Evolutionary conservation across 2,329 filamentous ascomycete species (phyloP), one percentile per base, ranked within the genome.

Genomic region (Drechmeria coniospora): DNA sequence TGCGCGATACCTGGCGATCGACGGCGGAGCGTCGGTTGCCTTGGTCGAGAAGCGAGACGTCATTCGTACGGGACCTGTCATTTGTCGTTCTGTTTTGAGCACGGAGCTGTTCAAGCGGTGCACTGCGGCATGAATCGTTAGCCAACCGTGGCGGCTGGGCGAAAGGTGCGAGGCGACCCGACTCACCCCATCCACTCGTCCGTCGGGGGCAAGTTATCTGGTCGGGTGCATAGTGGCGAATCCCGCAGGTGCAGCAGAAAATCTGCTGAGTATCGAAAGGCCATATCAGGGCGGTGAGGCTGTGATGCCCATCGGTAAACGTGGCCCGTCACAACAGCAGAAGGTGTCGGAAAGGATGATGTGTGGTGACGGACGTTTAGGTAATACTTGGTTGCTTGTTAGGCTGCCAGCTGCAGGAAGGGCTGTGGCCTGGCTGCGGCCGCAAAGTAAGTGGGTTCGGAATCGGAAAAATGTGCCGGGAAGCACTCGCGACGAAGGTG

Each of bases 101-200:
- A 34, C 63, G 61, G 31, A 50, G 46, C 31, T 54, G 53, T 31
- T 68, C 62, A 25, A 55, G 54, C 12, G 57, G 54, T 34, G 55
- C 49, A 32, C 61, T 68, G 36, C 17, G 32, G 16, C 21, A 12
- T 21, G 15, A n/a, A n/a, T n/a, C 6, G 27, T 31, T 21, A 29
- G 35, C 27, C 35, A 26, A 27, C 26, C 23, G 23, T 6, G n/a
- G 9, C 4, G 12, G 8, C 5, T 24, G 15, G 13, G n/a, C n/a
- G n/a, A 24, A 8, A 23, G 10, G 27, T 23, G 17, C 16, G 26
- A 23, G 26, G 23, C 24, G 9, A 25, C 13, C 15, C 6, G 26
- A 55, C 70, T 49, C 63, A 92, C 79, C 87, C 84, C 83, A 94
- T 92, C 86, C 86, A 95, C 62, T 92, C 82, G 58, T 92, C 83